Evolutionary conservation across 371 early-diverging fungal species (phyloP).

Genomic region (Circinella minor): DNA sequence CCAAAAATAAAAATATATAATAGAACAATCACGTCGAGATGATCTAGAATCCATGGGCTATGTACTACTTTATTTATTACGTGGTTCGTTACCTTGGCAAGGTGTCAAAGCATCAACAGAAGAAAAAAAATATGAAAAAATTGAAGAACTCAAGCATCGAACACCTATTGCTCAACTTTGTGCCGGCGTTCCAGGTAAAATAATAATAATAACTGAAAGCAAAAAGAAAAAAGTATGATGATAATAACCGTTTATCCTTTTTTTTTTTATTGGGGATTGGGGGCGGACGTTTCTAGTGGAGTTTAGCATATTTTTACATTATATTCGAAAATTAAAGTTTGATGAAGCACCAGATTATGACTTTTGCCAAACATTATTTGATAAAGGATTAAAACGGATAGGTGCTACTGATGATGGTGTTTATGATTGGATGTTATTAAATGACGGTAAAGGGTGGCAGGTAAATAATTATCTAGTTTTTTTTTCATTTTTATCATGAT

Average conservation of each 20-base stretch:
- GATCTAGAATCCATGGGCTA: conserved; percentile 98
- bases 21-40: conserved; percentile 98
- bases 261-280: too few relatives aligned
- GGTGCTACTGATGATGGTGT: conserved; percentile 81
- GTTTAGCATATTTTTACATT: conserved; percentile 77
- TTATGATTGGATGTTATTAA: conserved; percentile 83
- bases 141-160: conserved; percentile 97
- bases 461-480: not conserved
- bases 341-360: conserved; percentile 95
- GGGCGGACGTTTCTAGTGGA: conserved; percentile 50
- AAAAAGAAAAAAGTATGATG: too few relatives aligned
- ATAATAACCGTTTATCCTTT: not conserved
- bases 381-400: conserved; percentile 62
- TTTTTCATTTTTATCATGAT: too few relatives aligned
- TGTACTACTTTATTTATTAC: conserved; percentile 97
- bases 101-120: conserved; percentile 96
- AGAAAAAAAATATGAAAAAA: conserved; percentile 98
- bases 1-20: not conserved
- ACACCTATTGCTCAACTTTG: conserved; percentile 93
- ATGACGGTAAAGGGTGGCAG: conserved; percentile 21
- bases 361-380: conserved; percentile 76
- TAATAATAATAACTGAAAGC: not conserved
- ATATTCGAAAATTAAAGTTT: conserved; percentile 75
- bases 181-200: conserved; percentile 92
- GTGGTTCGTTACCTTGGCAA: conserved; percentile 99